Conservation (phyloP, 1,139 yeast genomes). For the Suzukiozyma palmioleophila region DNA sequence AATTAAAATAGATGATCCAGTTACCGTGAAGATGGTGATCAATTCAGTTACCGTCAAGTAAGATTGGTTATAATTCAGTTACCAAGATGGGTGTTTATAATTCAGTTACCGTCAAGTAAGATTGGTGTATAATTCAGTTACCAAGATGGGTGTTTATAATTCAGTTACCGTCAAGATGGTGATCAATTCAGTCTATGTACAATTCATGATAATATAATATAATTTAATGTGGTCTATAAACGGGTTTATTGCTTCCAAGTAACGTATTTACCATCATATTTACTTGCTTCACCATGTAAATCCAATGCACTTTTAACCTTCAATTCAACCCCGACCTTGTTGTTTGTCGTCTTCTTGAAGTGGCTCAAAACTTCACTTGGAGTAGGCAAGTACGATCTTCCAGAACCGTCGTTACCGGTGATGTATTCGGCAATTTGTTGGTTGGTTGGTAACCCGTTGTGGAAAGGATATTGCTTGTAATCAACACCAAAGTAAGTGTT, state of each 20-base stretch:
- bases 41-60: too few species aligned
- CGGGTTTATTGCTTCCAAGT: slow-evolving; percentile 47
- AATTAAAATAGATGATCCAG: neutral
- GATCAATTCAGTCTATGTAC: too few species aligned
- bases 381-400: slow-evolving; percentile 64
- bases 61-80: too few species aligned
- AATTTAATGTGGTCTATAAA: too few species aligned
- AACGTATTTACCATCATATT: slow-evolving; percentile 52
- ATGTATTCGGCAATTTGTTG: slow-evolving; percentile 53
- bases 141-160: too few species aligned
- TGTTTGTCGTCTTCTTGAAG: slow-evolving; percentile 47
- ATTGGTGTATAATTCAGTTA: too few species aligned
- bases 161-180: too few species aligned
- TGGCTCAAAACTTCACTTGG: slow-evolving; percentile 59
- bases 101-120: too few species aligned
- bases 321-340: slow-evolving; percentile 58
- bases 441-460: slow-evolving; percentile 78
- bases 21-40: too few species aligned
- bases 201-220: too few species aligned
- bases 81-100: too few species aligned
- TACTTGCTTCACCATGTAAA: slow-evolving; percentile 57
- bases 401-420: slow-evolving; percentile 60
- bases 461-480: slow-evolving; percentile 64
- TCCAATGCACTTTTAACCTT: slow-evolving; percentile 54
- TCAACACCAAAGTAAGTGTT: slow-evolving; percentile 46